These are phyloP conservation scores for Pleurotus eryngii DNA, from an alignment of 768 basidiomycete species.

Conservation along the genomic window DNA sequence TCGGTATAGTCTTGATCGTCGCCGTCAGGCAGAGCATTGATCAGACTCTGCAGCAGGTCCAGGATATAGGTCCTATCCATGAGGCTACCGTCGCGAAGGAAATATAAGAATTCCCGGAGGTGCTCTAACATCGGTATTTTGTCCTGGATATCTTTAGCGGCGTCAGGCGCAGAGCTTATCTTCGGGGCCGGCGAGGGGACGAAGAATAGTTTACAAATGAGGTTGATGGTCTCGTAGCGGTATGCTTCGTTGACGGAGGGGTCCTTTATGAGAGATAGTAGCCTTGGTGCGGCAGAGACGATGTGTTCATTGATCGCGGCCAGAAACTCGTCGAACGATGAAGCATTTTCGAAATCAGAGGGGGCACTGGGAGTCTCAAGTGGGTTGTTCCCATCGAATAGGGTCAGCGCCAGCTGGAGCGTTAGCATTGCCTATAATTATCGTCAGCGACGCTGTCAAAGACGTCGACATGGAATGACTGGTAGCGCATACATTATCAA, in stretches of 20 bases:
- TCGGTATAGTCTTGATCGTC: not conserved
- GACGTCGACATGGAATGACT: too few relatives aligned
- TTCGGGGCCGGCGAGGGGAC: not conserved
- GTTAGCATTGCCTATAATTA: not conserved
- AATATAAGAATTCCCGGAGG: constrained; percentile 8
- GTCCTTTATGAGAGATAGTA: not conserved
- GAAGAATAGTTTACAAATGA: not conserved
- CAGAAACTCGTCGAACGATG: not conserved
- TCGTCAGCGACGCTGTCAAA: too few relatives aligned
- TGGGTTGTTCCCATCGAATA: not conserved
- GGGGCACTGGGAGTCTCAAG: not conserved
- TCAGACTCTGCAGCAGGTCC: constrained; percentile 3
- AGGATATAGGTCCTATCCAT: constrained; percentile 8
- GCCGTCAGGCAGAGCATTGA: not conserved
- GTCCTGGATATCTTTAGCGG: not conserved
- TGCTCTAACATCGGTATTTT: constrained; percentile 5
- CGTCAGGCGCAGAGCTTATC: not conserved
- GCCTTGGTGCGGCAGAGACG: not conserved
- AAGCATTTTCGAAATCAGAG: not conserved
- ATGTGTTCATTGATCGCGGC: not conserved
- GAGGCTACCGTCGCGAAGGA: constrained; percentile 8
- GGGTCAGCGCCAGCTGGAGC: not conserved
- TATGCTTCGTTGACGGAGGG: not conserved
- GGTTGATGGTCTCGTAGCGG: not conserved
- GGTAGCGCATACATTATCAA: too few relatives aligned